These are phyloP conservation scores for Straminergon stramineum DNA, from an alignment of 225 moss, liverwort and hornwort species.

Conservation along the genomic window DNA sequence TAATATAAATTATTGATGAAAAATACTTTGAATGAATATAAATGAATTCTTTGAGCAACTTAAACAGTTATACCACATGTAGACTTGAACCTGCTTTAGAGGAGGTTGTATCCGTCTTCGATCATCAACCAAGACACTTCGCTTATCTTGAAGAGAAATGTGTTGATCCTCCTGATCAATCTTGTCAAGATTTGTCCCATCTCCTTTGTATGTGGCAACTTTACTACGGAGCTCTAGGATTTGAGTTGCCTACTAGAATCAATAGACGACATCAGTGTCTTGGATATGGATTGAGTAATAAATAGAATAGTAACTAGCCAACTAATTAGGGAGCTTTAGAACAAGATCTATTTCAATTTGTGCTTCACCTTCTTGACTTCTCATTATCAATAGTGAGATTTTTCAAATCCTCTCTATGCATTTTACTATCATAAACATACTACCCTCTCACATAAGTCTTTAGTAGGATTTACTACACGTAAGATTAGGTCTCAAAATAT, in stretches of 20 bases:
- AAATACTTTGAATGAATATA: neutral
- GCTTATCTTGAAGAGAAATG: constrained; percentile 12
- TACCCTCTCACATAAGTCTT: neutral
- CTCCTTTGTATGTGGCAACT: constrained; percentile 13
- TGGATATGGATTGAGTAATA: neutral
- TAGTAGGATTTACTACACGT: neutral
- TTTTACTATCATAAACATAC: rapidly evolving
- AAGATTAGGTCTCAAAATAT: neutral
- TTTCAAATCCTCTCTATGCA: neutral
- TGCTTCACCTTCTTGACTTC: neutral
- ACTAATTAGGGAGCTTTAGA: neutral
- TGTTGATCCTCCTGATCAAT: neutral
- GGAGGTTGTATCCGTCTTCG: constrained; percentile 22
- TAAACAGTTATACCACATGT: neutral
- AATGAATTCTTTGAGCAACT: neutral
- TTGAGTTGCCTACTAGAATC: constrained; percentile 25
- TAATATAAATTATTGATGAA: neutral
- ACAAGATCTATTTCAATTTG: neutral
- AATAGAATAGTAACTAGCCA: neutral
- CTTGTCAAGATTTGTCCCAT: constrained; percentile 13
- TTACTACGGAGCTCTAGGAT: constrained; percentile 31
- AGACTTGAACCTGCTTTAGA: constrained; percentile 33
- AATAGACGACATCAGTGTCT: neutral
- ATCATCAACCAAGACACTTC: neutral
- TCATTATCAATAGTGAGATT: neutral